A percentile compares a stretch with the other conserved stretches of the same genome.
phyloP scores from a whole-genome alignment of 257 asterid species.

The Solanum peruvianum region DNA sequence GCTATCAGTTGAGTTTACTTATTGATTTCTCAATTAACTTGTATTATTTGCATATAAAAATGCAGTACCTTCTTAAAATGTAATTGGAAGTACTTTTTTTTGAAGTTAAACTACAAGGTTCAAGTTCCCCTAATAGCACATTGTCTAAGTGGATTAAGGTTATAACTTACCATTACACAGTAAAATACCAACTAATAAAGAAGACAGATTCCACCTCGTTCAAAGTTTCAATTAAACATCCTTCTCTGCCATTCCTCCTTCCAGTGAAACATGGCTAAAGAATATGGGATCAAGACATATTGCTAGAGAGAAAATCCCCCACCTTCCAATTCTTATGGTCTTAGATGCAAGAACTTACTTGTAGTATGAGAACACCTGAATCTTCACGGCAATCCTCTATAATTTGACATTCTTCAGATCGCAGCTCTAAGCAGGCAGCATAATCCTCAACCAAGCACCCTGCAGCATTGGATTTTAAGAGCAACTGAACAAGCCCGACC shows the following conservation, averaged over 20 bases:
- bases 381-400: constrained; percentile 76
- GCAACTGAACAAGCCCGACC: constrained; percentile 86
- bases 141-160: neutral
- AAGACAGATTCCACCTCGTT: neutral
- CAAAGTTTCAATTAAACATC: neutral
- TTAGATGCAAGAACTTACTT: constrained; percentile 38
- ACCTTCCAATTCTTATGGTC: neutral
- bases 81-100: neutral
- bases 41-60: neutral
- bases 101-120: neutral
- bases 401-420: constrained; percentile 74
- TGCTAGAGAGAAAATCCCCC: neutral
- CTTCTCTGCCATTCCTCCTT: neutral
- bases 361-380: constrained; percentile 84
- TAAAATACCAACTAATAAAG: neutral
- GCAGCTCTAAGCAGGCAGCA: constrained; percentile 90
- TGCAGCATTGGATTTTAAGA: constrained; percentile 62
- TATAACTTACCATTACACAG: neutral
- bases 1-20: neutral
- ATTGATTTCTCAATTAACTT: neutral
- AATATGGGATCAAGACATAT: neutral
- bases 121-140: neutral
- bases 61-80: neutral
- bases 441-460: constrained; percentile 75
- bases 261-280: neutral